A percentile compares a stretch with the other conserved stretches of the same genome.
These are phyloP conservation scores for Tuber calosporum DNA, from an alignment of 495 filamentous ascomycete species.

Conservation along the genomic window DNA sequence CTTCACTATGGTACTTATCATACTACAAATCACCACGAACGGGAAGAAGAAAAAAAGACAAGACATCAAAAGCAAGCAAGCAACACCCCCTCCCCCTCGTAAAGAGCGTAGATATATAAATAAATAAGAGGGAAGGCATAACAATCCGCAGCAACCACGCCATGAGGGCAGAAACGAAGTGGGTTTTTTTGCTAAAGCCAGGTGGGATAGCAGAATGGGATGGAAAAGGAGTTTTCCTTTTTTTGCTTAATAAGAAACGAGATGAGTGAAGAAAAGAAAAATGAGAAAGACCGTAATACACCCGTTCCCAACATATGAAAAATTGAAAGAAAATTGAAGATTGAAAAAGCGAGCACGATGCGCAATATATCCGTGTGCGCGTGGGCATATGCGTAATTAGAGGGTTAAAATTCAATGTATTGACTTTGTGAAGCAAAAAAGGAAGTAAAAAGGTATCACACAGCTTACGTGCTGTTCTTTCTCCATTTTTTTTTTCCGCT, in stretches of 20 bases:
- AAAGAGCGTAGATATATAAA: conserved; percentile 23
- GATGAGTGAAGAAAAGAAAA: neutral
- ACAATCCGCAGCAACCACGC: neutral
- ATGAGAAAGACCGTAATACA: neutral
- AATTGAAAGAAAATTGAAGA: neutral
- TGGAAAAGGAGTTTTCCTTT: neutral
- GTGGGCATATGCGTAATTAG: neutral
- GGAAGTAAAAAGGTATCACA: conserved; percentile 7
- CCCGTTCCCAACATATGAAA: conserved; percentile 2
- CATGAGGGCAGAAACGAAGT: neutral
- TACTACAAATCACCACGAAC: neutral
- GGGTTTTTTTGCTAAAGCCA: neutral
- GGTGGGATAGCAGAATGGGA: neutral
- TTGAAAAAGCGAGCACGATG: neutral
- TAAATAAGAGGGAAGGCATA: conserved; percentile 5
- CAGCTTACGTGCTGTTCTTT: conserved; percentile 19
- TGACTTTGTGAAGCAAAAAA: conserved; percentile 6
- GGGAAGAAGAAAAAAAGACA: neutral
- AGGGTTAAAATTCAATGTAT: neutral
- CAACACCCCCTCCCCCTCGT: conserved; percentile 33
- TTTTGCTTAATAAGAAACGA: neutral
- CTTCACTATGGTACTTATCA: conserved; percentile 17
- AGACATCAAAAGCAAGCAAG: conserved; percentile 14
- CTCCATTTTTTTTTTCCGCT: neutral
- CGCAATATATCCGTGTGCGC: neutral